Conservation (phyloP, 805 yeast genomes). For the Blastobotrys terrestris region DNA sequence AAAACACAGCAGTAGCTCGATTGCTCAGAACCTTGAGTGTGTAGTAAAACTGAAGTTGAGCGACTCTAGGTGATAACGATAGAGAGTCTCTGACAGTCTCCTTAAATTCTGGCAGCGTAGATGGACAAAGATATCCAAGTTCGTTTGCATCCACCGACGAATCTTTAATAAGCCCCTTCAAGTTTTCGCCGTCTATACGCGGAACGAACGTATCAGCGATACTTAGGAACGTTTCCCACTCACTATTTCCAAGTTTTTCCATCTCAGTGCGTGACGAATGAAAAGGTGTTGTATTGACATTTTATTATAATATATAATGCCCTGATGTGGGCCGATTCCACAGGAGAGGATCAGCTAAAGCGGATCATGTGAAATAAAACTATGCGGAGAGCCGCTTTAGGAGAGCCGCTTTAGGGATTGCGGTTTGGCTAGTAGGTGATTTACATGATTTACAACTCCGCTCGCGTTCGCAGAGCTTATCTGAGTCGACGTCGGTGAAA, state of each 20-base stretch:
- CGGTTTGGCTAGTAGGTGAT: too few species aligned
- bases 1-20: slow-evolving; percentile 19
- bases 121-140: slow-evolving; percentile 12
- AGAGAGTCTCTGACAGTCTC: slow-evolving; percentile 2
- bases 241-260: neutral
- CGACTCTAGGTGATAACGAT: neutral
- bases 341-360: too few species aligned
- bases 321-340: too few species aligned
- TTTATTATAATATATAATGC: too few species aligned
- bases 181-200: slow-evolving; percentile 11
- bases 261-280: neutral
- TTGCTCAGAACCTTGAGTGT: slow-evolving; percentile 18
- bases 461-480: too few species aligned
- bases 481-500: too few species aligned
- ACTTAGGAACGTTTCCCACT: slow-evolving; percentile 7
- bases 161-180: slow-evolving; percentile 5
- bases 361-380: too few species aligned
- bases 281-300: too few species aligned
- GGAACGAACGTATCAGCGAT: slow-evolving; percentile 18
- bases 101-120: slow-evolving; percentile 8
- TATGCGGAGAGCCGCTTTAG: too few species aligned
- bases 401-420: too few species aligned
- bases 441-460: too few species aligned
- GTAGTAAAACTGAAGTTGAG: slow-evolving; percentile 11
- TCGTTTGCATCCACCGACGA: slow-evolving; percentile 8